These are phyloP conservation scores for Solanum medicagineum DNA, from an alignment of 257 asterid species.

Conservation along the genomic window DNA sequence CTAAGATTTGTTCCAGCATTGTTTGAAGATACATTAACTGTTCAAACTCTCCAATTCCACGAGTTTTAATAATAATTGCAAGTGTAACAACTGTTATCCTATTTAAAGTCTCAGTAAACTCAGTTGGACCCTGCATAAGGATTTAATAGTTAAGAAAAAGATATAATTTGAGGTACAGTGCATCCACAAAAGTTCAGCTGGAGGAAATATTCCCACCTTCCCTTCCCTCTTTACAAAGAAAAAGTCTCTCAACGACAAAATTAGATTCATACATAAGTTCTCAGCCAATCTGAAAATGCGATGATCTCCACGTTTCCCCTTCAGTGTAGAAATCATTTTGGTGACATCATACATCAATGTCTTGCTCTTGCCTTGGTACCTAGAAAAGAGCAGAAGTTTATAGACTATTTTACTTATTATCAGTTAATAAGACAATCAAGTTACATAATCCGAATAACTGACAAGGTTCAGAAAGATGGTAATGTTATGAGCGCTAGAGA, in stretches of 20 bases:
- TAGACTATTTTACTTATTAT: neutral
- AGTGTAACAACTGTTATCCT: constrained; percentile 71
- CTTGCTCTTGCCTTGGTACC: constrained; percentile 98
- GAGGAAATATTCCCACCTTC: constrained; percentile 45
- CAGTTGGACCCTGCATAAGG: constrained; percentile 84
- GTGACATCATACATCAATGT: constrained; percentile 80
- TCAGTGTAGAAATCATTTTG: constrained; percentile 71
- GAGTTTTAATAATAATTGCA: constrained; percentile 89
- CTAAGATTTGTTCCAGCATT: constrained; percentile 88
- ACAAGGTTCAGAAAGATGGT: neutral
- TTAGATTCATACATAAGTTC: constrained; percentile 88
- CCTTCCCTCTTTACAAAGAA: constrained; percentile 91
- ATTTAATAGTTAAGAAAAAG: constrained; percentile 16
- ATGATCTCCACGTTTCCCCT: constrained; percentile 96
- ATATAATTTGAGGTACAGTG: constrained; percentile 1
- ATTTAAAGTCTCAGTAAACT: constrained; percentile 89
- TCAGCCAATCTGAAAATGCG: constrained; percentile 90
- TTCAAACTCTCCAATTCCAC: constrained; percentile 92
- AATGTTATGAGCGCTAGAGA: neutral
- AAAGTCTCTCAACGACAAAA: constrained; percentile 81
- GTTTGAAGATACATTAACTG: constrained; percentile 80
- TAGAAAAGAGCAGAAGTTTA: constrained; percentile 12
- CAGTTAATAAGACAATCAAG: neutral
- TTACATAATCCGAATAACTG: neutral
- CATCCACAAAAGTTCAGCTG: constrained; percentile 5